A percentile compares a stretch with the other conserved stretches of the same genome.
Conservation (phyloP, 139 green algal species). For the Chlorella vulgaris region DNA sequence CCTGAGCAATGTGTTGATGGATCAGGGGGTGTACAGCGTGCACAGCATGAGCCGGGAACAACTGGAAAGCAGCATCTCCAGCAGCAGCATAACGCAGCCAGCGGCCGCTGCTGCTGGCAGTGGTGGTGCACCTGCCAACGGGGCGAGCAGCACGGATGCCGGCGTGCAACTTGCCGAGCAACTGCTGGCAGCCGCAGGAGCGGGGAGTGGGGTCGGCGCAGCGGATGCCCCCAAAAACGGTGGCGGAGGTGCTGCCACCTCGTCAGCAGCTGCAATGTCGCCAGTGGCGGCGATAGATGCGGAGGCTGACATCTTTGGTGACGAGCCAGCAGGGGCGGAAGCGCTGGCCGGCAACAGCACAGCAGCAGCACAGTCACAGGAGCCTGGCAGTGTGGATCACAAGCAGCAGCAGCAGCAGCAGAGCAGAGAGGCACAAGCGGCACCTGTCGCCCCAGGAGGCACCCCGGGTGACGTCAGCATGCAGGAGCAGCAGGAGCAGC, state of each 20-base stretch:
- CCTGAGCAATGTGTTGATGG: conserved; percentile 50
- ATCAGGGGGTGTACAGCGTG: conserved; percentile 48
- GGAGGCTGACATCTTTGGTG: conserved; percentile 52
- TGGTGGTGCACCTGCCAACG: not conserved
- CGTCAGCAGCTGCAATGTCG: not conserved
- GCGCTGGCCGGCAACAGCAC: not conserved
- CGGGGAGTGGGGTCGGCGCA: not conserved
- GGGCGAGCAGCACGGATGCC: not conserved
- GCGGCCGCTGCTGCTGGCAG: not conserved
- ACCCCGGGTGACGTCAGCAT: not conserved
- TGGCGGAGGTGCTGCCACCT: not conserved
- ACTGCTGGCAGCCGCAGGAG: conserved; percentile 3
- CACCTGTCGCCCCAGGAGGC: no score
- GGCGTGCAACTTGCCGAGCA: conserved; percentile 20
- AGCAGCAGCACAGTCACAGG: not conserved
- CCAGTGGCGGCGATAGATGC: conserved; percentile 27
- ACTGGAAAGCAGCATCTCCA: conserved; percentile 8
- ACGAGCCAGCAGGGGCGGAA: no score
- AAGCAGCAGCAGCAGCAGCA: not conserved
- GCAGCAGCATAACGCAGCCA: not conserved
- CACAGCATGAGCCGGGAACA: conserved; percentile 45
- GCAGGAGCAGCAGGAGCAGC: not conserved
- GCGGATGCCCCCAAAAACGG: not conserved
- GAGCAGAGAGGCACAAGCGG: not conserved
- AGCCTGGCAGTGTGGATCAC: not conserved